Evolutionary conservation across 495 filamentous ascomycete genomes (phyloP).

Genomic region (Penicillium tannophilum): DNA sequence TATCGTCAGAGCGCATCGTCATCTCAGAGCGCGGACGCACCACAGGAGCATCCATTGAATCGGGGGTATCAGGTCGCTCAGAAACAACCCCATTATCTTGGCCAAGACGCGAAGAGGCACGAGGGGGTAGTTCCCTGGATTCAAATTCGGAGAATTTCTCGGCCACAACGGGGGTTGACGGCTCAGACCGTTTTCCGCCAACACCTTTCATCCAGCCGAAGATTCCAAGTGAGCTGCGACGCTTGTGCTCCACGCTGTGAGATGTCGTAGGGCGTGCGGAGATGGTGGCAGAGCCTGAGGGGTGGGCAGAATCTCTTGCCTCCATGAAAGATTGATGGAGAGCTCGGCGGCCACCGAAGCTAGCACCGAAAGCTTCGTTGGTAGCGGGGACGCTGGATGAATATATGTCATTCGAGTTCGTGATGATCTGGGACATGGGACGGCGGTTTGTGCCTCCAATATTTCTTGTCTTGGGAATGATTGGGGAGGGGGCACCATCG

Average conservation of each 20-base stretch:
- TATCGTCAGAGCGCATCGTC: slow-evolving; percentile 24
- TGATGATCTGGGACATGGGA: slow-evolving; percentile 27
- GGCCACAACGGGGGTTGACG: slow-evolving; percentile 5
- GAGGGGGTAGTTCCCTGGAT: slow-evolving; percentile 11
- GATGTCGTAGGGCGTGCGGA: slow-evolving; percentile 34
- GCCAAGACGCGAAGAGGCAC: slow-evolving; percentile 16
- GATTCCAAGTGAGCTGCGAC: slow-evolving; percentile 44
- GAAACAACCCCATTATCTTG: slow-evolving; percentile 13
- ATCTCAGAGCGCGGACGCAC: slow-evolving; percentile 20
- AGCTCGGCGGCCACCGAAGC: slow-evolving; percentile 5
- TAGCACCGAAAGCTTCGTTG: slow-evolving; percentile 12
- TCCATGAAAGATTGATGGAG: slow-evolving; percentile 37
- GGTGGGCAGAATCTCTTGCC: slow-evolving; percentile 13
- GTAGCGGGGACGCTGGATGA: slow-evolving; percentile 11
- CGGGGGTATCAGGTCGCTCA: slow-evolving; percentile 15
- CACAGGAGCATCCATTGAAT: slow-evolving; percentile 19
- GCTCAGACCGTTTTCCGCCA: slow-evolving; percentile 31
- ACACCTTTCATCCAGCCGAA: slow-evolving; percentile 50
- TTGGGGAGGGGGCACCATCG: slow-evolving; percentile 40
- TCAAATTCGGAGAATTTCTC: slow-evolving; percentile 26
- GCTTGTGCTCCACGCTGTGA: slow-evolving; percentile 38
- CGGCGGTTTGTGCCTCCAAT: slow-evolving; percentile 15
- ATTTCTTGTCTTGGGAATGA: slow-evolving; percentile 37
- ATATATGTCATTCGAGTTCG: slow-evolving; percentile 17
- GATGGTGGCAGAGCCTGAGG: slow-evolving; percentile 23